Evolutionary conservation across 805 yeast species (phyloP), one percentile per base, ranked within the genome.

Genomic region (Tetrapisispora nanseiensis): DNA sequence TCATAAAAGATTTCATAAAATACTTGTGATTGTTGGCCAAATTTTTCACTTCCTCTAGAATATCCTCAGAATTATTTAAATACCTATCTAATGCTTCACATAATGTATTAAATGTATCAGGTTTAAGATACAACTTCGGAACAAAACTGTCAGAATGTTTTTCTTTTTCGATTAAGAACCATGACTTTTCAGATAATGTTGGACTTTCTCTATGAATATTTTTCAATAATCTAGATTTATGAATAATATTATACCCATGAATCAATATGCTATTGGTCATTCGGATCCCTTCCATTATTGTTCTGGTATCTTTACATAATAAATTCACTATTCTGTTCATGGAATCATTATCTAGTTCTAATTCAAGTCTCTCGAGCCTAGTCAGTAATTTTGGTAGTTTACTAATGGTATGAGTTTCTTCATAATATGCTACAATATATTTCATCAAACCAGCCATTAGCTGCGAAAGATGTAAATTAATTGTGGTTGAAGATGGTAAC

Each of bases 181-280:
- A 49, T 11, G 57, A 37, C 35, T 16, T 46, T 43, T 36, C 47
- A 23, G 16, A 48, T 5, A 51, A 47, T 9, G 40, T 24, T 11
- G 51, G 44, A 24, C 43, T 45, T 22, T 49, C 48, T 15, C 41
- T 33, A 4, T 51, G 41, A 9, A 40, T 18, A 36, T 46, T 52
- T 24, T 41, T 49, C 16, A 54, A 43, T 20, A 47, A 44, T 43
- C 63, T 52, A 22, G 40, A 45, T 37, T 56, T 59, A 42, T 55
- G 62, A 23, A 45, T 61, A 50, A 52, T 47, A 29, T 56, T 60
- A 35, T 47, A 59, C 6, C 72, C 72, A 44, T 66, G 67, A 38
- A 67, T 61, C n/a, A 67, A 46, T 26, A 49, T 59, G 7, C 49
- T 49, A 39, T 68, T 62, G 18, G 59, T 52, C 11, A 61, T 41